Conservation (phyloP, 2,329 filamentous ascomycete species). For the Pyrenophora tritici-repentis region DNA sequence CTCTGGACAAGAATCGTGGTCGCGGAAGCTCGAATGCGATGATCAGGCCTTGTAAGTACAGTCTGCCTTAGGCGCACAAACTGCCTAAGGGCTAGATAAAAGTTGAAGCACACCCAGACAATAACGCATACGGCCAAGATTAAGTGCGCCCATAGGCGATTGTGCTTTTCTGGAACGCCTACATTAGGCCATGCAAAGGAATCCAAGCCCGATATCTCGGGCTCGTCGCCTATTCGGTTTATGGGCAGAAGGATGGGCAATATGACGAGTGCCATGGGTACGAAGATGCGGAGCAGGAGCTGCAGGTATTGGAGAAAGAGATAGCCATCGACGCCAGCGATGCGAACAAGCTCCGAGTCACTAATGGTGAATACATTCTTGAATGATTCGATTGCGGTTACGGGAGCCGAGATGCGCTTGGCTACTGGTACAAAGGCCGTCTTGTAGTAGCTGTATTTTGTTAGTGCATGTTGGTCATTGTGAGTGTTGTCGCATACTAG, state of each 20-base stretch:
- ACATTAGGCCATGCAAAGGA: slow-evolving; percentile 88
- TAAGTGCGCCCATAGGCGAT: slow-evolving; percentile 83
- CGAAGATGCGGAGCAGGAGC: slow-evolving; percentile 86
- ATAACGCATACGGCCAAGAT: slow-evolving; percentile 78
- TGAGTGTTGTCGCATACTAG: slow-evolving; percentile 33
- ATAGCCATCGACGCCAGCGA: slow-evolving; percentile 94
- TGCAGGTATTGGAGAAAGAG: slow-evolving; percentile 93
- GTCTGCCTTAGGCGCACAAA: slow-evolving; percentile 95
- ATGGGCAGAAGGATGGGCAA: slow-evolving; percentile 85
- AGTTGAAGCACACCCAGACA: slow-evolving; percentile 82
- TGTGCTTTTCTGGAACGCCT: slow-evolving; percentile 61
- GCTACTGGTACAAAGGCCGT: slow-evolving; percentile 45
- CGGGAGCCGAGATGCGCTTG: slow-evolving; percentile 42
- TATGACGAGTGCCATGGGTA: slow-evolving; percentile 77
- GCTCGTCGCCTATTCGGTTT: slow-evolving; percentile 72
- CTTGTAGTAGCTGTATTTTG: slow-evolving; percentile 42
- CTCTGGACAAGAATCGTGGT: slow-evolving; percentile 93
- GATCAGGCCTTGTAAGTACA: slow-evolving; percentile 91
- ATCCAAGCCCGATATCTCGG: slow-evolving; percentile 64
- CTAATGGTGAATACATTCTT: slow-evolving; percentile 66
- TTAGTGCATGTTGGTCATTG: slow-evolving; percentile 18
- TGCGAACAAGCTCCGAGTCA: slow-evolving; percentile 86
- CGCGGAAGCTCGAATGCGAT: slow-evolving; percentile 88
- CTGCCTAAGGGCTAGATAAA: slow-evolving; percentile 81
- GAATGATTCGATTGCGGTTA: slow-evolving; percentile 45